Conservation (phyloP, 495 filamentous ascomycete species). For the Endocarpon pusillum region DNA sequence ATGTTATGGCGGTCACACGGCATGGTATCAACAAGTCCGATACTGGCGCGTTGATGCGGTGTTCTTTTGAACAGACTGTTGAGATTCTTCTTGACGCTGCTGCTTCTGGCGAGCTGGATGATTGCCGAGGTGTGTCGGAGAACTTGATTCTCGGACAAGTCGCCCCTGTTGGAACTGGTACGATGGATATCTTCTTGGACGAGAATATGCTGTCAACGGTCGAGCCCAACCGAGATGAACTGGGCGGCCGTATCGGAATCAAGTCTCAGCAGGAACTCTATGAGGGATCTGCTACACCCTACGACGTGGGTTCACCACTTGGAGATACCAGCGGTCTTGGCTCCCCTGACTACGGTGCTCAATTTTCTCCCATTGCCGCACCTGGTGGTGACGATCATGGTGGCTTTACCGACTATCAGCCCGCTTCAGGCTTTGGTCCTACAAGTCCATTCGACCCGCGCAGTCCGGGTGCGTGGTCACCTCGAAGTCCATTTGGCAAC, state of each 20-base stretch:
- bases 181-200: constrained; percentile 83
- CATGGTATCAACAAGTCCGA: constrained; percentile 97
- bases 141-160: constrained; percentile 97
- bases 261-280: constrained; percentile 54
- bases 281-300: constrained; percentile 73
- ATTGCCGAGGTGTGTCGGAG: constrained; percentile 94
- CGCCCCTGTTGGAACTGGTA: constrained; percentile 88
- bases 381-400: constrained; percentile 56
- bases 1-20: constrained; percentile 87
- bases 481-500: constrained; percentile 60
- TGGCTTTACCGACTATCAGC: constrained; percentile 51
- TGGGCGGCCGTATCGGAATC: constrained; percentile 56
- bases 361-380: constrained; percentile 80
- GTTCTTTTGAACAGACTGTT: constrained; percentile 98
- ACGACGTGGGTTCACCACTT: constrained; percentile 81
- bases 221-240: constrained; percentile 70
- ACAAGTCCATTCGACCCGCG: constrained; percentile 49
- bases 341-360: constrained; percentile 60
- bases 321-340: constrained; percentile 58
- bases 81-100: constrained; percentile 95
- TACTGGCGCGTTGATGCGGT: constrained; percentile 96
- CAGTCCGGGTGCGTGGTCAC: constrained; percentile 51
- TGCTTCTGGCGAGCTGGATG: constrained; percentile 83
- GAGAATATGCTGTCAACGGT: constrained; percentile 90
- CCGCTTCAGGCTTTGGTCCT: constrained; percentile 35